Evolutionary conservation across 2,329 filamentous ascomycete genomes (phyloP).

Genomic region (Fusarium nurragi): DNA sequence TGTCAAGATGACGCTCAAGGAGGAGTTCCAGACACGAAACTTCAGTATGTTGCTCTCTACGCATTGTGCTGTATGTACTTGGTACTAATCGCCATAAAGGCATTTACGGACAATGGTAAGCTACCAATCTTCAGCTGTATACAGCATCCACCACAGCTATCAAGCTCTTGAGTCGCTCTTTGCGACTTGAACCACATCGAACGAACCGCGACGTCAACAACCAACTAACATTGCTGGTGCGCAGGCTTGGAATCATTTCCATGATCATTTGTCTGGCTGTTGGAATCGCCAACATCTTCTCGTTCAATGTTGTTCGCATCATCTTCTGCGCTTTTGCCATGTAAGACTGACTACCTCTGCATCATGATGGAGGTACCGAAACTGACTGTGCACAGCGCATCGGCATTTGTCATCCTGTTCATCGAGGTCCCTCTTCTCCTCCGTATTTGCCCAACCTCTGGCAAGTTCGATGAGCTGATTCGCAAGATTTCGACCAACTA

Average conservation of each 20-base stretch:
- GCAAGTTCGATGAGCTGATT: slow-evolving; percentile 87
- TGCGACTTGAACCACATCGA: slow-evolving; percentile 13
- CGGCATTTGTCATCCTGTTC: slow-evolving; percentile 79
- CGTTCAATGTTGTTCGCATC: slow-evolving; percentile 58
- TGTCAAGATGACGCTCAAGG: slow-evolving; percentile 73
- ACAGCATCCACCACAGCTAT: slow-evolving; percentile 13
- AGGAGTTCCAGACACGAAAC: slow-evolving; percentile 77
- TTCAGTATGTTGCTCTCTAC: slow-evolving; percentile 67
- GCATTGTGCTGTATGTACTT: not conserved
- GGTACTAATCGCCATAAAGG: slow-evolving; percentile 59
- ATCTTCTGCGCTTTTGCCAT: slow-evolving; percentile 63
- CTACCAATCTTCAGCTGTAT: slow-evolving; percentile 20
- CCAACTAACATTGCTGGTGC: slow-evolving; percentile 17
- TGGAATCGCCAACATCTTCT: slow-evolving; percentile 74
- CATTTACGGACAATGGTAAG: slow-evolving; percentile 82
- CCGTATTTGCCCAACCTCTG: slow-evolving; percentile 95
- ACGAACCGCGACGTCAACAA: slow-evolving; percentile 5
- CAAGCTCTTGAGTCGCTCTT: slow-evolving; percentile 17
- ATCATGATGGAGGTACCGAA: not conserved
- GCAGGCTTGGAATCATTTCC: slow-evolving; percentile 73
- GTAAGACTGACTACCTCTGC: slow-evolving; percentile 55
- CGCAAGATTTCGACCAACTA: slow-evolving; percentile 95
- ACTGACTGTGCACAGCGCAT: slow-evolving; percentile 61
- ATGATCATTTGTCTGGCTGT: slow-evolving; percentile 77
- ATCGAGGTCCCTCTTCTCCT: slow-evolving; percentile 93